Percentiles rank a stretch among this genome's conserved stretches.
phyloP scores from a whole-genome alignment of 371 early-diverging fungal genomes.

The Fennellomyces sp. region DNA sequence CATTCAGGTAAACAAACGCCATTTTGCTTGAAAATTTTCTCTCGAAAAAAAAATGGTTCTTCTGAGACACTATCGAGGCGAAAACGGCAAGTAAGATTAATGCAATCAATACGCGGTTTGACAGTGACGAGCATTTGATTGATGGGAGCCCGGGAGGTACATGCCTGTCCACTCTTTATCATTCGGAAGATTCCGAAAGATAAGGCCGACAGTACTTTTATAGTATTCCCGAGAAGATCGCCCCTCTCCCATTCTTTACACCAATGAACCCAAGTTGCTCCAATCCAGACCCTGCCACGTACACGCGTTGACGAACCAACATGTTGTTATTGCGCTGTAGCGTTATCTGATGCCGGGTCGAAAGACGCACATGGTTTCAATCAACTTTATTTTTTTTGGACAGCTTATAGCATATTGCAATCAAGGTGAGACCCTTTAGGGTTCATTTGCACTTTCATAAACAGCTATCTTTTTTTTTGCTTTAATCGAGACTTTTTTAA shows the following conservation, averaged over 20 bases:
- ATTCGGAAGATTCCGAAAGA: slow-evolving; percentile 3
- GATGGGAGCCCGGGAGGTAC: neutral
- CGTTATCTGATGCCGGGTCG: neutral
- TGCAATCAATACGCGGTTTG: neutral
- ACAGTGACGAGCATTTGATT: too few species aligned
- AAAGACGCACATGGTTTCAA: too few species aligned
- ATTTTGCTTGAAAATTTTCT: neutral
- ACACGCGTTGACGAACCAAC: too few species aligned
- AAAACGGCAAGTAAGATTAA: neutral
- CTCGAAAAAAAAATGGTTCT: too few species aligned
- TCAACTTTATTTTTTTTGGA: too few species aligned
- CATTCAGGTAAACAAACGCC: slow-evolving; percentile 5
- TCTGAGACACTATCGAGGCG: neutral
- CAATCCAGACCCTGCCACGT: neutral
- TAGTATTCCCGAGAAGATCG: neutral
- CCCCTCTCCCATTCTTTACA: neutral
- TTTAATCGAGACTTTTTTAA: too few species aligned
- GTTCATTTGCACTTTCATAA: too few species aligned
- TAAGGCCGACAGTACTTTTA: neutral
- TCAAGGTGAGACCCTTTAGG: too few species aligned
- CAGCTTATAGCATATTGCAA: too few species aligned
- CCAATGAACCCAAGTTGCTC: neutral
- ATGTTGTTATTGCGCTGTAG: too few species aligned
- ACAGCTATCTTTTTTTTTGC: too few species aligned
- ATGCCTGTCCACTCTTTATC: neutral